Percentiles rank a stretch among this genome's conserved stretches.
These are phyloP conservation scores for Talaromyces verruculosus DNA, from an alignment of 2,329 filamentous ascomycete species.

Conservation along the genomic window DNA sequence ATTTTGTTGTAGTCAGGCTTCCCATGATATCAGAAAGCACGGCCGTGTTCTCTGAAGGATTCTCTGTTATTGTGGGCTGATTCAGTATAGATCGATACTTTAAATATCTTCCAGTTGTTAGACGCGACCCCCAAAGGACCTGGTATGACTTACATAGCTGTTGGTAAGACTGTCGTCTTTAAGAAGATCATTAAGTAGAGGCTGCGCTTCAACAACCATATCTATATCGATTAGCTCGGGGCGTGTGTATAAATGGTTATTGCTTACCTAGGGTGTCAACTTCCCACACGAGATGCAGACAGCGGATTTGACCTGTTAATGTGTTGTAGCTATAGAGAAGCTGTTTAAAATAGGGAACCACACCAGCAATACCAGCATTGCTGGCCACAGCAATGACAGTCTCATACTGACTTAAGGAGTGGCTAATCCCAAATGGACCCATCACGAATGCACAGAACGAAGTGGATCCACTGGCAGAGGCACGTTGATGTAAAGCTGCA, in stretches of 20 bases:
- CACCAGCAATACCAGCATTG: constrained; percentile 33
- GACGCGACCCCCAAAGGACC: background rate
- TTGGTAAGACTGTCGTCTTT: constrained; percentile 28
- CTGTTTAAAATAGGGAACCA: constrained; percentile 38
- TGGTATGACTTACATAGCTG: constrained; percentile 28
- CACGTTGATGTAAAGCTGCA: constrained; percentile 26
- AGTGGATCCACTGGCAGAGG: constrained; percentile 20
- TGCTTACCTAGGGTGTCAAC: constrained; percentile 28
- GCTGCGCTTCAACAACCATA: constrained; percentile 23
- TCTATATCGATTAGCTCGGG: constrained; percentile 22
- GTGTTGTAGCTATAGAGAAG: constrained; percentile 39
- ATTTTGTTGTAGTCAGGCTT: constrained; percentile 26
- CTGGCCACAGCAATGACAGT: constrained; percentile 36
- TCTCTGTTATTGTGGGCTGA: background rate
- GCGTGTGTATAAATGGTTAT: background rate
- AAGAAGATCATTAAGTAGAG: constrained; percentile 28
- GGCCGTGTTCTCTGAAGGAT: constrained; percentile 24
- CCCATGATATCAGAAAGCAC: constrained; percentile 27
- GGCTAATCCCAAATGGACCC: constrained; percentile 34
- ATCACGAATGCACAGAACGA: constrained; percentile 34
- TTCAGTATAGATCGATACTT: constrained; percentile 28
- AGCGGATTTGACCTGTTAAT: constrained; percentile 27
- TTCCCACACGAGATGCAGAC: constrained; percentile 40
- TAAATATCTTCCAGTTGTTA: constrained; percentile 12
- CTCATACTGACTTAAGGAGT: constrained; percentile 32